Conservation (phyloP, 352 stramenopile species). For the Peronospora belbahrii region DNA sequence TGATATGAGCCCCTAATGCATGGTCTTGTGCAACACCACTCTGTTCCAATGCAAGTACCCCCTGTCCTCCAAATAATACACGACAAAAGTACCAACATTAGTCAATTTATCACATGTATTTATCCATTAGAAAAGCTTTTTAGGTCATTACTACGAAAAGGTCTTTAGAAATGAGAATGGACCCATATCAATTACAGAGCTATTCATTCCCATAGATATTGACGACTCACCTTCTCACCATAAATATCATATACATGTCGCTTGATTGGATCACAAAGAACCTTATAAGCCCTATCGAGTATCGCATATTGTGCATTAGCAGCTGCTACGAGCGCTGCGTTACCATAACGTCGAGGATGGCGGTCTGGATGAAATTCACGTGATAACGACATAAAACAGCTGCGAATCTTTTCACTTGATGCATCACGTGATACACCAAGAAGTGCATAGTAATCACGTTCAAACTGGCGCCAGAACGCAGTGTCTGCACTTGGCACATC, state of each 20-base stretch:
- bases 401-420: slow-evolving; percentile 53
- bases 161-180: too few species aligned
- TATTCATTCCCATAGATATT: too few species aligned
- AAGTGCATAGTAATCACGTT: slow-evolving; percentile 82
- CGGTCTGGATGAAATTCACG: slow-evolving; percentile 83
- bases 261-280: slow-evolving; percentile 59
- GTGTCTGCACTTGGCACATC: slow-evolving; percentile 7
- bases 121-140: too few species aligned
- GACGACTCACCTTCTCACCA: slow-evolving; percentile 41
- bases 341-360: slow-evolving; percentile 24
- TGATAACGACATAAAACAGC: slow-evolving; percentile 59
- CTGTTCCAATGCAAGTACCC: slow-evolving; percentile 60
- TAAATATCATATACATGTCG: slow-evolving; percentile 72
- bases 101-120: too few species aligned
- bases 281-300: slow-evolving; percentile 79
- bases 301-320: slow-evolving; percentile 73
- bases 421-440: slow-evolving; percentile 58
- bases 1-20: slow-evolving; percentile 37
- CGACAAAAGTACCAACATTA: background rate
- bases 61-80: slow-evolving; percentile 10
- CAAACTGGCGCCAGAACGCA: slow-evolving; percentile 42
- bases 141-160: too few species aligned
- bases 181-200: slow-evolving; percentile 8
- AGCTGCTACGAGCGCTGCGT: slow-evolving; percentile 45
- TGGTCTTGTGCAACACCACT: slow-evolving; percentile 28